phyloP scores from a whole-genome alignment of 306 rosid genomes.

The Begonia masoniana region DNA sequence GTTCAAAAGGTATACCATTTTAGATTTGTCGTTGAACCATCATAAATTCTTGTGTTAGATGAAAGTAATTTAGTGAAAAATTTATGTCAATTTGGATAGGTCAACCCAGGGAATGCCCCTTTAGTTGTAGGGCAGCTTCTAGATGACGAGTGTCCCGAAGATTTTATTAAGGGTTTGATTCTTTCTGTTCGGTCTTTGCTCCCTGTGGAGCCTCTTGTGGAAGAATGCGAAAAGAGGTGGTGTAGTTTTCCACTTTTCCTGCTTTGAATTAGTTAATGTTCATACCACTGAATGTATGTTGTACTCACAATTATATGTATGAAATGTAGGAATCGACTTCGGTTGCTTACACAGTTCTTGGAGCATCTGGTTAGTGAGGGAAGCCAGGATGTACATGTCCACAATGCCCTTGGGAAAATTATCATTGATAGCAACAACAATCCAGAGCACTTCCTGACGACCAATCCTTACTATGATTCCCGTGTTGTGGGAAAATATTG shows the following conservation, averaged over 20 bases:
- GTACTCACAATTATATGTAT: conserved; percentile 4
- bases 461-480: conserved; percentile 96
- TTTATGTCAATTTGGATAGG: conserved; percentile 33
- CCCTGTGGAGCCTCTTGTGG: conserved; percentile 99
- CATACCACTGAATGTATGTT: too few relatives aligned
- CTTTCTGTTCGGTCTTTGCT: conserved; percentile 96
- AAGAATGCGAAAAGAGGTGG: conserved; percentile 95
- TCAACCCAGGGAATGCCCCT: conserved; percentile 97
- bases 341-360: conserved; percentile 88
- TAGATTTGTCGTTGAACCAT: neutral
- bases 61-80: neutral
- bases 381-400: conserved; percentile 99
- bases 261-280: too few relatives aligned
- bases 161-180: conserved; percentile 91
- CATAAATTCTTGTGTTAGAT: neutral
- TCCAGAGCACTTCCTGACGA: conserved; percentile 98
- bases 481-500: conserved; percentile 99
- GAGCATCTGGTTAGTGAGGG: conserved; percentile 99
- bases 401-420: conserved; percentile 95
- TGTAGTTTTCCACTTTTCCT: neutral
- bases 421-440: conserved; percentile 97
- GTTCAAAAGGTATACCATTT: conserved; percentile 77
- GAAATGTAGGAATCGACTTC: conserved; percentile 74
- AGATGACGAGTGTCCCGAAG: conserved; percentile 99
- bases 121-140: conserved; percentile 95